These are phyloP conservation scores for Pulveroboletus sp. DNA, from an alignment of 768 basidiomycete species.

Conservation along the genomic window DNA sequence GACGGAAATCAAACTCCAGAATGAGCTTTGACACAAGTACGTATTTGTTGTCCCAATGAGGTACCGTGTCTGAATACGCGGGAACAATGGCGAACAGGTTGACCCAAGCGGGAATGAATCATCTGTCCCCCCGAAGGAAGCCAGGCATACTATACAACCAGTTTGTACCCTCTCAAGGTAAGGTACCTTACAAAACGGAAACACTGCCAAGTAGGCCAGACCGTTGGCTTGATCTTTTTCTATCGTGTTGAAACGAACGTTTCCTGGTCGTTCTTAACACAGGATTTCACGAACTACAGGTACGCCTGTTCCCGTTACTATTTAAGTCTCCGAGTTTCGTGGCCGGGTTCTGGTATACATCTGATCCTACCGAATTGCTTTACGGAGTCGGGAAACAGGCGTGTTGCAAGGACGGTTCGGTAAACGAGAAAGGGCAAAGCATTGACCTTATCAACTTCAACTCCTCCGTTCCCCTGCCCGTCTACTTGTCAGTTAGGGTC, in stretches of 20 bases:
- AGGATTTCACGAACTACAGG: slow-evolving; percentile 3
- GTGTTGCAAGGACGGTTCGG: slow-evolving; percentile 35
- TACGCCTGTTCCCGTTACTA: slow-evolving; percentile 24
- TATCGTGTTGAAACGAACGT: not conserved
- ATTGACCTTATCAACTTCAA: slow-evolving; percentile 10
- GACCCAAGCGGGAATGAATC: not conserved
- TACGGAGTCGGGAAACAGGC: slow-evolving; percentile 37
- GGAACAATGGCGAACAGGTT: not conserved
- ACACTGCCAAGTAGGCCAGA: not conserved
- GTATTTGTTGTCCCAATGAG: too few species aligned
- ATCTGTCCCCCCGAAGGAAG: not conserved
- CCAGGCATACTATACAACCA: not conserved
- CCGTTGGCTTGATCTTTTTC: not conserved
- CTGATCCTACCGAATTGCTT: slow-evolving; percentile 34
- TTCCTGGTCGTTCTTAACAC: not conserved
- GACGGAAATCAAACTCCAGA: slow-evolving; percentile 34
- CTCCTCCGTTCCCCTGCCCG: not conserved
- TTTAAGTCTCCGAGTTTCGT: slow-evolving; percentile 25
- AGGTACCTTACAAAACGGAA: not conserved
- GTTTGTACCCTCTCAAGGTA: not conserved
- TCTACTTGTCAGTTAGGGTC: not conserved
- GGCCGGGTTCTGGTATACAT: slow-evolving; percentile 31
- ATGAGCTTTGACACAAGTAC: slow-evolving; percentile 35
- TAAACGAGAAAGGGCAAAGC: slow-evolving; percentile 39
- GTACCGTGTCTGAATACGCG: too few species aligned